Evolutionary conservation across 116 monocot genomes (phyloP).

Genomic region (Dioscorea cayenensis): DNA sequence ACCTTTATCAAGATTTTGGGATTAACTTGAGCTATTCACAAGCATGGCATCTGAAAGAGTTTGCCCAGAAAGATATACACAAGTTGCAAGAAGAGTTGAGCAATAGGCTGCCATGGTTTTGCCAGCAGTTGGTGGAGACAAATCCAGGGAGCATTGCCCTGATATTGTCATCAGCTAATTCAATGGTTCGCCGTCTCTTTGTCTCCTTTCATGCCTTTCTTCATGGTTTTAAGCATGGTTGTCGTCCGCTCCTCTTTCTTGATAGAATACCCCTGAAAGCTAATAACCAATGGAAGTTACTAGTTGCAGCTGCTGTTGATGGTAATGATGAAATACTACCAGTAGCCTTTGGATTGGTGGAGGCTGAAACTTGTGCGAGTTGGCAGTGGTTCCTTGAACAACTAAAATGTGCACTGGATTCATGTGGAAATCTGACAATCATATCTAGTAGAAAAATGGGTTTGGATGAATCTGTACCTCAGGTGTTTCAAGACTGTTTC

Average conservation of each 20-base stretch:
- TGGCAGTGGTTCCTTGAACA: conserved; percentile 80
- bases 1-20: conserved; percentile 72
- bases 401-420: conserved; percentile 43
- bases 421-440: conserved; percentile 39
- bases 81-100: conserved; percentile 52
- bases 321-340: conserved; percentile 65
- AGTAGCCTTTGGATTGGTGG: conserved; percentile 61
- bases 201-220: conserved; percentile 76
- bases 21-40: conserved; percentile 63
- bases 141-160: conserved; percentile 69
- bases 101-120: conserved; percentile 65
- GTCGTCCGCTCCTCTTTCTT: conserved; percentile 71
- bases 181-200: conserved; percentile 56
- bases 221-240: conserved; percentile 82
- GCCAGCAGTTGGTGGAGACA: conserved; percentile 61
- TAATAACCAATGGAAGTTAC: conserved; percentile 55
- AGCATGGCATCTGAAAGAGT: conserved; percentile 65
- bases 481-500: conserved; percentile 48
- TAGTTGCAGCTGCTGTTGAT: conserved; percentile 68
- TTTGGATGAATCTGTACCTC: conserved; percentile 36
- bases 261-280: conserved; percentile 51
- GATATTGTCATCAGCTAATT: conserved; percentile 31
- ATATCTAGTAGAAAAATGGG: conserved; percentile 51
- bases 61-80: conserved; percentile 67
- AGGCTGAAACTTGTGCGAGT: conserved; percentile 42